Evolutionary conservation across 306 rosid species (phyloP).

Genomic region (Vicia sativa): DNA sequence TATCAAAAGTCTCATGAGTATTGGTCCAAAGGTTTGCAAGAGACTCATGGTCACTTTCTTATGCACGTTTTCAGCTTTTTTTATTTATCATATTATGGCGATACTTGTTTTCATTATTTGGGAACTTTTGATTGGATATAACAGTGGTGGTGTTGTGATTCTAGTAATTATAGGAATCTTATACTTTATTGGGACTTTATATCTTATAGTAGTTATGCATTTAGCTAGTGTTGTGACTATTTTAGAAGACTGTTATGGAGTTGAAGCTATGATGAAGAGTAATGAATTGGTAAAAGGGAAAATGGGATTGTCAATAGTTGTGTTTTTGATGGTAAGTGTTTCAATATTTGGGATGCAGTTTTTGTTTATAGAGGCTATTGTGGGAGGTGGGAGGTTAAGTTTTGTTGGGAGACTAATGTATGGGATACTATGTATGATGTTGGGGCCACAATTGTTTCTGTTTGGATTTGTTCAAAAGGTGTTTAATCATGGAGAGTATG

Average conservation of each 20-base stretch:
- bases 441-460: constrained; percentile 45
- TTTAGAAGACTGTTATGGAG: constrained; percentile 65
- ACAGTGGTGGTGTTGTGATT: accelerated
- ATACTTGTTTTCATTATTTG: neutral
- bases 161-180: neutral
- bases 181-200: constrained; percentile 52
- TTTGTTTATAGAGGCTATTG: constrained; percentile 48
- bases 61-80: constrained; percentile 45
- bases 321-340: constrained; percentile 33
- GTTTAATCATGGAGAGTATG: constrained; percentile 59
- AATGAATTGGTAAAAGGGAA: constrained; percentile 61
- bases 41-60: constrained; percentile 63
- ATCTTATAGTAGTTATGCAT: constrained; percentile 64
- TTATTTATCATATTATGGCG: constrained; percentile 43
- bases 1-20: constrained; percentile 53
- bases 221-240: constrained; percentile 69
- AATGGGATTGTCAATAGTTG: constrained; percentile 37
- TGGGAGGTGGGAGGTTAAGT: constrained; percentile 40
- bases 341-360: neutral
- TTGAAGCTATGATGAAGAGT: constrained; percentile 75
- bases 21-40: constrained; percentile 72
- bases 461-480: constrained; percentile 61
- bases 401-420: constrained; percentile 24
- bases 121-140: neutral
- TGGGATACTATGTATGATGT: constrained; percentile 51